Conservation (phyloP, 1,284 basidiomycete genomes). For the Vanrija sp. region DNA sequence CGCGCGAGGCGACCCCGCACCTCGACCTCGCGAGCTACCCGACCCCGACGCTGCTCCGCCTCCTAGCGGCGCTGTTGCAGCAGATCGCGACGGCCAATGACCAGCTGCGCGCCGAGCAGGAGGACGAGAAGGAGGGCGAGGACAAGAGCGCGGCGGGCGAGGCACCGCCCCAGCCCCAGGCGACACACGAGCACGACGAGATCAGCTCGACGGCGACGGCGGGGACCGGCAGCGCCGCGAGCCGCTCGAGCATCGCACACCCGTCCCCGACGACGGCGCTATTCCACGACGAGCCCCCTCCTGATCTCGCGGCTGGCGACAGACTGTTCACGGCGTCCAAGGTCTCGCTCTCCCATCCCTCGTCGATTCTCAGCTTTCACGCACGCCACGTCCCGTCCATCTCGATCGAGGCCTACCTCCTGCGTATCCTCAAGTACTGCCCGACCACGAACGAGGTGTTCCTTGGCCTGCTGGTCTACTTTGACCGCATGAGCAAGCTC, state of each 20-base stretch:
- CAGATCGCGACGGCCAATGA: constrained; percentile 93
- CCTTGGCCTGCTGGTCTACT: constrained; percentile 88
- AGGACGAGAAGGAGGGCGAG: constrained; percentile 18
- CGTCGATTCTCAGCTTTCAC: constrained; percentile 86
- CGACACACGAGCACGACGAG: constrained; percentile 6
- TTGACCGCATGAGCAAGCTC: constrained; percentile 69
- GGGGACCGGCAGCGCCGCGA: not conserved
- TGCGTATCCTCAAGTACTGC: constrained; percentile 96
- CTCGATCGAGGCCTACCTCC: constrained; percentile 86
- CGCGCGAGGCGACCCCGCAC: constrained; percentile 30
- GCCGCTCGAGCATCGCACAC: constrained; percentile 7
- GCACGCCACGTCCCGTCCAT: constrained; percentile 94
- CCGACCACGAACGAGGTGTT: constrained; percentile 98
- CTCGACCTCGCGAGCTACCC: constrained; percentile 57
- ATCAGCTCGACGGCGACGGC: not conserved
- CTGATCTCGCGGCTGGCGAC: constrained; percentile 40
- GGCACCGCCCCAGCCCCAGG: not conserved
- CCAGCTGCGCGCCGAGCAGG: constrained; percentile 48
- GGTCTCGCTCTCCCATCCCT: constrained; percentile 68
- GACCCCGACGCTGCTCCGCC: constrained; percentile 65
- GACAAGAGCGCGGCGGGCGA: constrained; percentile 3
- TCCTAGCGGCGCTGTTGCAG: constrained; percentile 83
- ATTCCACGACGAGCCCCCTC: constrained; percentile 39
- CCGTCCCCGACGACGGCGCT: constrained; percentile 39
- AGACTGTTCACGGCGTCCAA: constrained; percentile 64